Base-by-base conservation (phyloP, 2,329 filamentous ascomycete genomes). In the Penicillium corylophilum region DNA sequence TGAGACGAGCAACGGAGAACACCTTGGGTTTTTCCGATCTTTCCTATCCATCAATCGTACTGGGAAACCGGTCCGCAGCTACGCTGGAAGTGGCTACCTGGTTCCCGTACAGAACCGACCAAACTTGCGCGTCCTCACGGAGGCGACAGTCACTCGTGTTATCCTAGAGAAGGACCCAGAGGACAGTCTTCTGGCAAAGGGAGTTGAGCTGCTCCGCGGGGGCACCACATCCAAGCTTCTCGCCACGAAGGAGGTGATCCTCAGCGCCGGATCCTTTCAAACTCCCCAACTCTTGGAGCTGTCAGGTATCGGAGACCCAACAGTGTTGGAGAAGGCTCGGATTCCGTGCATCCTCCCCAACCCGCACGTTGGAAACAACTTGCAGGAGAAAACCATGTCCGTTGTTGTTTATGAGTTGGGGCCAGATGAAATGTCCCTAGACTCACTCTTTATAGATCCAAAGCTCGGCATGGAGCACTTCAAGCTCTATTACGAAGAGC, bases 261-360 rank as follows among this genome's bases (percentile, higher is more conserved):
- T 88, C 2, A 79, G 79, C 4, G 82, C 82, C 0, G 85, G 85
- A 0, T 78, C 75, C 28, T 71, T 81, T 35, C 77, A 79, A 62
- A 83, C 79, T 9, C 84, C 78, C 5, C 82, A 80, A 66, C 71
- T 83, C 15, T 76, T 81, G 16, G 44, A 86, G 55, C 72, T 85
- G 2, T 85, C 82, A 0, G 83, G 83, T 0, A 75, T 87, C 16
- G 83, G 84, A 3, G 71, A 74, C 40, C 66, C 71, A 3, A 62
- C 67, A 1, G 60, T 79, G 8, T 67, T 81, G 3, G 53, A 65
- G 12, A 56, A 59, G 0, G 71, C 71, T 2, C 71, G 70, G 0
- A 69, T 80, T 7, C 54, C 69, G 12, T 66, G 71, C 26, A 72
- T 71, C 38, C 69, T 79, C 8, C 62, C 70, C 31, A 75, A 74